Percentiles rank a stretch among this genome's conserved stretches.
Conservation (phyloP, 768 basidiomycete genomes). For the Plicaturopsis crispa region DNA sequence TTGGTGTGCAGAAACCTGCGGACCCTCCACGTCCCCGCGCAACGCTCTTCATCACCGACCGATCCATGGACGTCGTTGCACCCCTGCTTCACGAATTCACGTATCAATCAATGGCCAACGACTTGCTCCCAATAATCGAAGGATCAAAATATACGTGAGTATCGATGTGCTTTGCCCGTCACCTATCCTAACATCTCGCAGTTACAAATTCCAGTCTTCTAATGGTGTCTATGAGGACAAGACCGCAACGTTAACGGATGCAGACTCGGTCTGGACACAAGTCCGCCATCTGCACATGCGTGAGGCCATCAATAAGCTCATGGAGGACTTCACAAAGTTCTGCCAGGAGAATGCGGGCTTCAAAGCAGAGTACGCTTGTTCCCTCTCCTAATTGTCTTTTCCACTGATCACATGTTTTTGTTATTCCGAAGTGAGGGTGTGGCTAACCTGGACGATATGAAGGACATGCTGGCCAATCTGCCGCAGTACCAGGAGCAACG, state of each 20-base stretch:
- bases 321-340: constrained; percentile 94
- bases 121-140: constrained; percentile 82
- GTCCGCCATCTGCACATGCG: constrained; percentile 98
- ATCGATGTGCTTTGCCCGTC: constrained; percentile 8
- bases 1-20: constrained; percentile 35
- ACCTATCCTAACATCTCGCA: constrained; percentile 19
- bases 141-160: constrained; percentile 83
- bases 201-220: constrained; percentile 92
- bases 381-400: constrained; percentile 21
- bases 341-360: constrained; percentile 92
- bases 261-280: constrained; percentile 85
- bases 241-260: constrained; percentile 76
- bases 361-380: too few species aligned
- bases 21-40: constrained; percentile 62
- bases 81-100: constrained; percentile 97
- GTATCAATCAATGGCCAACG: constrained; percentile 98
- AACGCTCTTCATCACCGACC: constrained; percentile 87
- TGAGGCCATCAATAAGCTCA: constrained; percentile 95
- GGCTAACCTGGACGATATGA: constrained; percentile 93
- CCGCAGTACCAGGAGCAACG: constrained; percentile 94
- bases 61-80: constrained; percentile 89
- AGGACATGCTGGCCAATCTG: constrained; percentile 94
- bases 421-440: constrained; percentile 54
- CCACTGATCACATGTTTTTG: constrained; percentile 2
- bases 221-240: constrained; percentile 84